A percentile compares a stretch with the other conserved stretches of the same genome.
Evolutionary conservation across 2,329 filamentous ascomycete genomes (phyloP).

Genomic region (Fusarium veterinarium): DNA sequence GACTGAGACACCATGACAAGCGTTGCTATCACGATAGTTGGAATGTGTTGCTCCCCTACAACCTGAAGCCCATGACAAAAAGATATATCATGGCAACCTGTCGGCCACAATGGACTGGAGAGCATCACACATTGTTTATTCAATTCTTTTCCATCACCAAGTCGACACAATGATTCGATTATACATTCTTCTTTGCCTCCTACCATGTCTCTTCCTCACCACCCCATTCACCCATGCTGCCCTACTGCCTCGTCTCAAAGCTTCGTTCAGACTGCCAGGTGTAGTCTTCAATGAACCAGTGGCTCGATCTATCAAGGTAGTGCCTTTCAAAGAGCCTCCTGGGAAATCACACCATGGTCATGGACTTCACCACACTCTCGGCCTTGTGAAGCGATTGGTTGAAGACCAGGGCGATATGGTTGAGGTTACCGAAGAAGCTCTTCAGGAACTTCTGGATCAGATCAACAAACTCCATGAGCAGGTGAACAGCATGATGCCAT

Average conservation of each 20-base stretch:
- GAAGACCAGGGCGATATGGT: constrained; percentile 41
- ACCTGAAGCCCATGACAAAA: constrained; percentile 28
- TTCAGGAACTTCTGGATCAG: constrained; percentile 46
- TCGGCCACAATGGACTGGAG: neutral
- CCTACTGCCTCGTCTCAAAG: constrained; percentile 14
- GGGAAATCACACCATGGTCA: constrained; percentile 11
- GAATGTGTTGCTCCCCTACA: constrained; percentile 51
- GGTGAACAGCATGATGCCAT: constrained; percentile 43
- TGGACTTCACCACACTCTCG: constrained; percentile 27
- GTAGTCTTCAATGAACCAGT: constrained; percentile 15
- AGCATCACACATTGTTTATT: constrained; percentile 9
- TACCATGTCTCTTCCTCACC: constrained; percentile 20
- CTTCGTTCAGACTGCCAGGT: constrained; percentile 16
- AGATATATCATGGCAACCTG: constrained; percentile 36
- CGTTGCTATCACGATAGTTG: constrained; percentile 41
- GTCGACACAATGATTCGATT: constrained; percentile 40
- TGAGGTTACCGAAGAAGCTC: constrained; percentile 40
- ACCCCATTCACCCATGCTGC: constrained; percentile 17
- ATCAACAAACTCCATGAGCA: constrained; percentile 45
- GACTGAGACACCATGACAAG: constrained; percentile 38
- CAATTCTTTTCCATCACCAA: neutral
- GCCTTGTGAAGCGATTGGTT: constrained; percentile 40
- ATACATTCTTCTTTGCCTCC: constrained; percentile 34
- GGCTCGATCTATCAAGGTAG: constrained; percentile 10
- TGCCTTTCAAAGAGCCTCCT: constrained; percentile 19